Evolutionary conservation across 805 yeast genomes (phyloP).

Genomic region (Suhomyces tanzawaensis): DNA sequence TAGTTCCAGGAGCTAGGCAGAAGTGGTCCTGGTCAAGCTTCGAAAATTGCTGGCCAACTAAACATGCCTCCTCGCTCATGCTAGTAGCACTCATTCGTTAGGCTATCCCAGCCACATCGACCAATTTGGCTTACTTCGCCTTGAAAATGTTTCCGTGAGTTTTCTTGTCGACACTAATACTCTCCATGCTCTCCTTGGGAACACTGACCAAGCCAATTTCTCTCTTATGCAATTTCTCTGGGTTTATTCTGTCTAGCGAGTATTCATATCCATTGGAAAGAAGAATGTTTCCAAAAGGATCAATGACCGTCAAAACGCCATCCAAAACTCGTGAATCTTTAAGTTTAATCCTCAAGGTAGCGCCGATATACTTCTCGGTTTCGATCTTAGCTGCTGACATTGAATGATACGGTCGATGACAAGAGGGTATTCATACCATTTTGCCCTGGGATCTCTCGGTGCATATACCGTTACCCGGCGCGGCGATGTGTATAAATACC

Average conservation of each 20-base stretch:
- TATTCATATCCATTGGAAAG: conserved; percentile 35
- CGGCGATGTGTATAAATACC: background rate
- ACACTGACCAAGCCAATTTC: conserved; percentile 28
- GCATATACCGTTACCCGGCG: conserved; percentile 6
- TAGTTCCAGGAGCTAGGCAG: no score
- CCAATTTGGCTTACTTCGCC: no score
- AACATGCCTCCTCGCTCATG: background rate
- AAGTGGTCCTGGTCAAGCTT: no score
- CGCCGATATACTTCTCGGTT: conserved; percentile 32
- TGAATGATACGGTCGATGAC: no score
- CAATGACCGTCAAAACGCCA: conserved; percentile 40
- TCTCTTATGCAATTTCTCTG: conserved; percentile 19
- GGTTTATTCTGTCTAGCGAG: conserved; percentile 25
- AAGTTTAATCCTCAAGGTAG: conserved; percentile 24
- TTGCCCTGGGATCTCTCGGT: no score
- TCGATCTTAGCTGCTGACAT: conserved; percentile 1
- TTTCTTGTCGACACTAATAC: conserved; percentile 19
- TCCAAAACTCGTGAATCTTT: conserved; percentile 32
- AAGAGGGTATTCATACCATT: no score
- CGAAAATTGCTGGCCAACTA: no score
- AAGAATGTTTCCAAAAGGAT: conserved; percentile 43
- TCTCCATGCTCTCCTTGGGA: conserved; percentile 18
- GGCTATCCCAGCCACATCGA: no score
- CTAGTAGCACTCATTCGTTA: no score
- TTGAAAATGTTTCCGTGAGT: conserved; percentile 12